Base-by-base conservation (phyloP, 768 basidiomycete genomes). In the Hericium rajendrae region DNA sequence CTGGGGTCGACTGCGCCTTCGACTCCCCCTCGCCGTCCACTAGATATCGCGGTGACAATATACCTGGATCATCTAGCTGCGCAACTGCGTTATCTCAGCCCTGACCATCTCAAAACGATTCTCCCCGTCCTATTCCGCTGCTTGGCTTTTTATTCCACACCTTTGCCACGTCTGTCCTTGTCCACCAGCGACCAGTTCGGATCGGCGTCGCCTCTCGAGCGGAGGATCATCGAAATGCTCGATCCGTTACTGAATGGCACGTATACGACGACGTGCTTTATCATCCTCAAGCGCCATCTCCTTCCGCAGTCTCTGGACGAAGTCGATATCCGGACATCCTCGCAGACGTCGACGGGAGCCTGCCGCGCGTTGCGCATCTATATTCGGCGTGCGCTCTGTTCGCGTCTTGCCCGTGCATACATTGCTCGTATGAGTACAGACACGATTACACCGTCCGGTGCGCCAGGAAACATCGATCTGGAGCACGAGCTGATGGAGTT, bases 101-200 rank as follows among this genome's bases (percentile, higher is more conserved):
- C 83, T 6, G 69, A 69, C 11, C 76, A 78, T 63, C 76, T 89
- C 38, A 66, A 71, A 12, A 63, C 70, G 38, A 81, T 90, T 54
- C 73, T 90, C n/a, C 84, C 86, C 0, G 73, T 86, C 38, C 78
- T 91, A n/a, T 86, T 89, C 65, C 82, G 85, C 16, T 79, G 78
- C 20, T 75, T 87, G 22, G 81, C 84, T 1, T 83, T 80, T 62
- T 86, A 80, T 64, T 74, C 81, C 3, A 77, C 81, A 2, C 81
- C 86, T 1, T 77, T 91, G 15, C 85, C 88, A 41, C 80, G 85
- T 8, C 71, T 91, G 10, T 81, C 85, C 5, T 73, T 88, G 43
- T 73, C 73, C 67, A 67, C 58, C 67, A 77, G 39, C 65, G 60
- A 60, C 12, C 62, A 69, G 22, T 64, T 67, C 2, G 72, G 68